Base-by-base conservation (phyloP, 139 green algal genomes). In the Edaphochlamys debaryana region DNA sequence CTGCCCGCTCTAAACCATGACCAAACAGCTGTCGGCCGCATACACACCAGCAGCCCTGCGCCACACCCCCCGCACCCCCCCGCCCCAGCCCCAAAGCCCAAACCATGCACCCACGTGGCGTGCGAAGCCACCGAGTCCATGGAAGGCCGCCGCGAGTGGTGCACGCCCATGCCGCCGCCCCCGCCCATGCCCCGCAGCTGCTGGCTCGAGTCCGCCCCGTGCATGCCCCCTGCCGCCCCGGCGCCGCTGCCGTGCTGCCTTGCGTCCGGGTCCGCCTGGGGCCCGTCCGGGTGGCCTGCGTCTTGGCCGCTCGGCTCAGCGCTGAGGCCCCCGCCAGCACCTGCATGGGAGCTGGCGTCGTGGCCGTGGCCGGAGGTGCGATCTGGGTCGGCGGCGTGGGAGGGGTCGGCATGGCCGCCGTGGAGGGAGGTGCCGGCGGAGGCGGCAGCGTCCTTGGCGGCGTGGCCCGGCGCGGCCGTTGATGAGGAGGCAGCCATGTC, bases 81-180 rank as follows among this genome's bases (percentile, higher is more conserved):
- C 52, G 4, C 45, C 20, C n/a, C 27, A 34, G 25, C 69, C 4
- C 8, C 34, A 8, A 36, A 22, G n/a, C n/a, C n/a, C n/a, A n/a
- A n/a, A n/a, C n/a, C n/a, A n/a, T n/a, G 9, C 32, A 80, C 73
- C 60, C 29, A 80, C 73, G 73, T 80, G 8, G 73, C 58, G 37
- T 70, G 73, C 17, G 73, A 69, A 8, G 20, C 23, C 22, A 73
- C 29, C 6, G 75, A 81, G 60, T 81, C 75, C 1, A 32, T 13
- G 2, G 75, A 81, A 20, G 17, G 37, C 25, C 40, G 58, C 30
- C 75, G 40, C 27, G 54, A 70, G 75, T 63, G 75, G 75, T 48
- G 56, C 19, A 54, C 25, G 27, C 56, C 38, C 60, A 64, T 0
- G 0, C 25, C 60, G 20, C 58, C 30, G 30, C 27, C 32, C 6